These are phyloP conservation scores for Schizonepeta tenuifolia DNA, from an alignment of 257 asterid genomes.

Conservation along the genomic window DNA sequence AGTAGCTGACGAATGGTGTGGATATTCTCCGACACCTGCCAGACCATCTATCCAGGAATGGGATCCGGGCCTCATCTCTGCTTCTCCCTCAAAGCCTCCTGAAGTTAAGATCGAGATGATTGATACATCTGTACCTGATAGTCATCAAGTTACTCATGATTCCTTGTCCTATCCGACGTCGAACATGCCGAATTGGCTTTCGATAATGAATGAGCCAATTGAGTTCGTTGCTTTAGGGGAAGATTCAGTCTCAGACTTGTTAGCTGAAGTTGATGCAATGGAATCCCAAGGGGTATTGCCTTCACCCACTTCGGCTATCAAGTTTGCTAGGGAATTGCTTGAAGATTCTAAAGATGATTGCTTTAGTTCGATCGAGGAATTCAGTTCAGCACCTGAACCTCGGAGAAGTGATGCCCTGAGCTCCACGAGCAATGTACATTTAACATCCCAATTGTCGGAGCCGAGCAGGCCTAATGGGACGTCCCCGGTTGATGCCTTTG, in stretches of 20 bases:
- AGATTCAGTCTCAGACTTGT: slow-evolving; percentile 73
- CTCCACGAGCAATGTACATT: slow-evolving; percentile 48
- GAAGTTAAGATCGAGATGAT: slow-evolving; percentile 44
- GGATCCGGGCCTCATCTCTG: slow-evolving; percentile 48
- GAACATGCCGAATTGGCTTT: slow-evolving; percentile 56
- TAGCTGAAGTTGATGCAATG: slow-evolving; percentile 88
- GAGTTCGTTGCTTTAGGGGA: slow-evolving; percentile 76
- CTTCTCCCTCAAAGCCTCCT: slow-evolving; percentile 47
- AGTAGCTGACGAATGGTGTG: slow-evolving; percentile 57
- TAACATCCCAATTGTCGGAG: slow-evolving; percentile 34
- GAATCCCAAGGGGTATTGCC: slow-evolving; percentile 50
- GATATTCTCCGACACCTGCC: slow-evolving; percentile 60
- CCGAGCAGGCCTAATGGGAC: slow-evolving; percentile 32
- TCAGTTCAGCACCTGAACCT: slow-evolving; percentile 41
- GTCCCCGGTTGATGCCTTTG: slow-evolving; percentile 43
- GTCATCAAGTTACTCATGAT: slow-evolving; percentile 37
- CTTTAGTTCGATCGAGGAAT: slow-evolving; percentile 62
- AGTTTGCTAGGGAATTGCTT: slow-evolving; percentile 51
- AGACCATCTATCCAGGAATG: slow-evolving; percentile 55
- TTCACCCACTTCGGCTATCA: slow-evolving; percentile 61
- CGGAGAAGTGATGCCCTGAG: slow-evolving; percentile 52
- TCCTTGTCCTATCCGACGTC: slow-evolving; percentile 45
- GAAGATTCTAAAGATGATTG: slow-evolving; percentile 57
- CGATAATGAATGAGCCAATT: slow-evolving; percentile 55
- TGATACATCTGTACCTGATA: slow-evolving; percentile 35